Evolutionary conservation across 305 asterid genomes (phyloP).

Genomic region (Petunia hybrid): DNA sequence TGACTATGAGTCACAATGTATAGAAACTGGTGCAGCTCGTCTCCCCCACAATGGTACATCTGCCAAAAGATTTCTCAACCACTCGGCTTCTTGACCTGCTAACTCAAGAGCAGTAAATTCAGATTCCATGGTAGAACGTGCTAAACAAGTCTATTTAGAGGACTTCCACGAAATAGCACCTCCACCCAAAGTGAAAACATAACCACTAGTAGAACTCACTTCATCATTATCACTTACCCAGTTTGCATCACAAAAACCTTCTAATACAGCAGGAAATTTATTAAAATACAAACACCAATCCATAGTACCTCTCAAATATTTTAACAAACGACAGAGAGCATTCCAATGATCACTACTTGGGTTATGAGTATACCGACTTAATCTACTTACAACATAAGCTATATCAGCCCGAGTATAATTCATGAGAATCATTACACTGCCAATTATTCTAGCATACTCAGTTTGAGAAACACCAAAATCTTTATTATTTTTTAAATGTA

Average conservation of each 20-base stretch:
- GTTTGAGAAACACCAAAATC: neutral
- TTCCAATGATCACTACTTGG: neutral
- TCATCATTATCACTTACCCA: neutral
- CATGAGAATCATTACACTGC: neutral
- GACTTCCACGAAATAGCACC: too few relatives aligned
- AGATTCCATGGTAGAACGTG: neutral
- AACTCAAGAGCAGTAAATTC: too few relatives aligned
- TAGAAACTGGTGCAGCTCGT: too few relatives aligned
- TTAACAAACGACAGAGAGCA: neutral
- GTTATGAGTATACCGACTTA: neutral
- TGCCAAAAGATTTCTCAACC: too few relatives aligned
- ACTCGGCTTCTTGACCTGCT: too few relatives aligned
- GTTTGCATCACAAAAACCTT: neutral
- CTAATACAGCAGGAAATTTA: neutral
- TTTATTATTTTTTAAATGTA: neutral
- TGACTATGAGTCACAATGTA: too few relatives aligned
- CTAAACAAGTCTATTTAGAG: too few relatives aligned
- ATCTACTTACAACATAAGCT: neutral
- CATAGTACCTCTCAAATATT: neutral
- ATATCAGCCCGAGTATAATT: neutral
- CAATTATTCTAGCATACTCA: slow-evolving; percentile 8
- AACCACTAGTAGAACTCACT: too few relatives aligned
- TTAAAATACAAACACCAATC: neutral
- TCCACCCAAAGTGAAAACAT: too few relatives aligned
- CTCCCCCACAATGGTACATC: too few relatives aligned